phyloP scores from a whole-genome alignment of 441 rosid species.

The Viola pubescens region DNA sequence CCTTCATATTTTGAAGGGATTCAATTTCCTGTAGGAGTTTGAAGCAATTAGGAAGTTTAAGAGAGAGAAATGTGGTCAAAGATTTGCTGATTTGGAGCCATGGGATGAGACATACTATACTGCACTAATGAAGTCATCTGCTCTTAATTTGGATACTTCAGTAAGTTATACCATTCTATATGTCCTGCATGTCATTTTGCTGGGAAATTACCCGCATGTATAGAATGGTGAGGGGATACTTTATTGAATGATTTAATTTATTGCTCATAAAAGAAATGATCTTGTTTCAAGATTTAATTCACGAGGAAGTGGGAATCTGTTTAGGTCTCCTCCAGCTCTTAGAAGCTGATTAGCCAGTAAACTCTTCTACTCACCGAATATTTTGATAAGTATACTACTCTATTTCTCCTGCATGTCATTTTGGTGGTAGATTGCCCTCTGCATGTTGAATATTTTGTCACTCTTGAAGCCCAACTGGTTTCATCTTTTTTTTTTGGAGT shows the following conservation, averaged over 20 bases:
- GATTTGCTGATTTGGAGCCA: constrained; percentile 60
- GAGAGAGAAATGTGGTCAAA: constrained; percentile 48
- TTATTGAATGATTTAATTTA: too few species aligned
- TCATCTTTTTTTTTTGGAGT: background rate
- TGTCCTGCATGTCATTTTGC: constrained; percentile 8
- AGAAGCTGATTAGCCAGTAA: too few species aligned
- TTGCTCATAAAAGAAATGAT: too few species aligned
- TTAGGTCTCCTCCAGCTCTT: too few species aligned
- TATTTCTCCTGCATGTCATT: background rate
- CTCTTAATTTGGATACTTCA: constrained; percentile 46
- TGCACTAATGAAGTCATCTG: constrained; percentile 69
- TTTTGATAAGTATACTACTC: background rate
- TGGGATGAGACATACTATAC: constrained; percentile 95
- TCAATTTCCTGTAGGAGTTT: constrained; percentile 52
- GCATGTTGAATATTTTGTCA: background rate
- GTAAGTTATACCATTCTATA: constrained; percentile 44
- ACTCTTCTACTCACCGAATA: too few species aligned
- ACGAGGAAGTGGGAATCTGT: too few species aligned
- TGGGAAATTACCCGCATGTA: too few species aligned
- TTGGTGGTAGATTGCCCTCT: background rate
- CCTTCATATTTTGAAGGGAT: constrained; percentile 9
- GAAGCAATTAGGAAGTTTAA: constrained; percentile 54
- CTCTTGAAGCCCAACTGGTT: constrained; percentile 2
- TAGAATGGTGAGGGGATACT: too few species aligned
- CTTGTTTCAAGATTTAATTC: too few species aligned